A percentile compares a stretch with the other conserved stretches of the same genome.
Conservation (phyloP, 1,139 yeast species). For the Zhuliangozyma parablackwelliae region DNA sequence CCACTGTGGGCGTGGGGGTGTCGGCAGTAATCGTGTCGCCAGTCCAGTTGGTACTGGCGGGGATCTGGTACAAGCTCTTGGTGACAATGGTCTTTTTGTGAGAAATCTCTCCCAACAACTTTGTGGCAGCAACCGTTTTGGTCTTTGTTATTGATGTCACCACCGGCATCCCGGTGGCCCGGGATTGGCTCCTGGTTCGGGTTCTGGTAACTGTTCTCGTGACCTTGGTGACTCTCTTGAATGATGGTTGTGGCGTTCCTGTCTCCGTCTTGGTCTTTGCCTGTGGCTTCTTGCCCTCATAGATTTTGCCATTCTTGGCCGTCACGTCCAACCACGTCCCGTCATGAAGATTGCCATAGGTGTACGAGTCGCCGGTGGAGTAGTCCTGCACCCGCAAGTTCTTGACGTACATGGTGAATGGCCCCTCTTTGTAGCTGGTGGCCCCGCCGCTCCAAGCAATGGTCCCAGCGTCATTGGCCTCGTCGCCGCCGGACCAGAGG, state of each 20-base stretch:
- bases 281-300: background rate
- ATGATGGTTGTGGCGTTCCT: background rate
- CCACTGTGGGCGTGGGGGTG: background rate
- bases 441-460: conserved; percentile 42
- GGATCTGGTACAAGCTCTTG: background rate
- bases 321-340: conserved; percentile 14
- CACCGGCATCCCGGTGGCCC: too few species aligned
- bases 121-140: background rate
- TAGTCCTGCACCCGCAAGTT: conserved; percentile 30
- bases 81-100: conserved; percentile 1
- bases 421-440: conserved; percentile 29
- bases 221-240: background rate
- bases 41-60: background rate
- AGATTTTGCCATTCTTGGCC: conserved; percentile 10
- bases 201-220: background rate
- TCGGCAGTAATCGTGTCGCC: too few species aligned
- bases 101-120: background rate
- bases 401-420: conserved; percentile 31
- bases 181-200: too few species aligned
- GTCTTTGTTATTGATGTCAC: background rate
- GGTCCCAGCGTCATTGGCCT: conserved; percentile 30
- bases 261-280: background rate
- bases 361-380: conserved; percentile 26
- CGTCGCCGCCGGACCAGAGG: conserved; percentile 44
- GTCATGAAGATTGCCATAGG: conserved; percentile 20